Evolutionary conservation across 768 basidiomycete genomes (phyloP), one percentile per base, ranked within the genome.

Genomic region (Lepiota brunneoincarnata): DNA sequence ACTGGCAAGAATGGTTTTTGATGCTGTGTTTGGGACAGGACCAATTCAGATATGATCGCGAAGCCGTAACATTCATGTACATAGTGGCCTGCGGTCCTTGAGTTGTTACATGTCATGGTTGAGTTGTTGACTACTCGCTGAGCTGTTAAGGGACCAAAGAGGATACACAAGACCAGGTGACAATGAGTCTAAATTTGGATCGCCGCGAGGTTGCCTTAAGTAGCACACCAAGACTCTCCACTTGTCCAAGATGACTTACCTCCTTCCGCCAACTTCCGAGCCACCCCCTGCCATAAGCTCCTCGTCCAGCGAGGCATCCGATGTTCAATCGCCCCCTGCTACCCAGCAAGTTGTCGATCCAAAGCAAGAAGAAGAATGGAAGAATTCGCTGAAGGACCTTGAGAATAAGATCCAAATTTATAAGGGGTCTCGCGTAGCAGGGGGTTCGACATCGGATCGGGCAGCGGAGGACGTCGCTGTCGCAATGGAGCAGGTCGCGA

Each of bases 291-390:
- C 5, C 17, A 47, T 34, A n/a, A 47, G 34, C 14, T 17, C 45
- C 7, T 44, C 23, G 26, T n/a, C 26, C 3, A 44, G 7, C 20
- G 6, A 20, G 14, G n/a, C 23, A 44, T 26, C 42, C 10, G 20
- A 23, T 15, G 24, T 12, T 23, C 21, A 2, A 14, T n/a, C 42
- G 6, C 34, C 51, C 21, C 3, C 6, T 28, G 7, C 11, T 10
- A 12, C 43, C 7, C 35, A n/a, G 15, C 11, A 17, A 17, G 14
- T 23, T 18, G 37, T 11, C 20, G 21, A 47, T 40, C n/a, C 38
- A 20, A 23, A 48, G 20, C 52, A 48, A 23, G 53, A 54, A 21
- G 17, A 31, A 18, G 53, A 54, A 17, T 54, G 45, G 46, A 47
- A 54, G 26, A 35, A n/a, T 1, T 40, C 53, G 9, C 39, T 54